Base-by-base conservation (phyloP, 2,329 filamentous ascomycete genomes). In the Colletotrichum camelliae region DNA sequence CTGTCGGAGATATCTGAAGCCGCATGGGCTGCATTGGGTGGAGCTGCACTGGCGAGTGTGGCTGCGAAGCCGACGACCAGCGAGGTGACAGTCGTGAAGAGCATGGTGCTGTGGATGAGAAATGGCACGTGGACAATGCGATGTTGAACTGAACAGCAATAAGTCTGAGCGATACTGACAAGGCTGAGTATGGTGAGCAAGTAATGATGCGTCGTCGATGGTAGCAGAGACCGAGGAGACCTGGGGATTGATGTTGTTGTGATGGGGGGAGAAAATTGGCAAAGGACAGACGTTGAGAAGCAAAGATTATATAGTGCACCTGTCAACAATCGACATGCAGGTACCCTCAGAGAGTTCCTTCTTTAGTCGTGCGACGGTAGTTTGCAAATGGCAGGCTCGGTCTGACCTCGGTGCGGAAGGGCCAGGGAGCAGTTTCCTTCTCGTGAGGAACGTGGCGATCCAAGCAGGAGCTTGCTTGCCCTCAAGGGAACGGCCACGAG, bases 11-110 rank as follows among this genome's bases (percentile, higher is more conserved):
- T 52, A 24, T 52, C 43, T 52, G 43, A 0, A 52, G n/a, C n/a
- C n/a, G n/a, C 3, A 21, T 52, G 43, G 0, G 43, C 43, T 48
- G n/a, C n/a, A 4, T 7, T 0, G 0, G 43, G 4, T 13, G 43
- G 43, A 52, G n/a, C 43, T 52, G 43, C 43, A 13, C 4, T 21
- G 43, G 43, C 43, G 43, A 52, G 43, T 21, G 43, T 52, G n/a
- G 43, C 43, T 0, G 43, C 43, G 43, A 52, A 52, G 43, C 43
- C 43, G n/a, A 52, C n/a, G 0, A 7, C n/a, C 43, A 52, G n/a
- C 43, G 0, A 52, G 43, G 43, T 52, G 6, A 0, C 43, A 52
- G 0, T 12, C 43, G 43, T 52, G 43, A 52, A 52, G n/a, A 52
- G 43, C 43, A 52, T 52, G 43, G 4, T 21, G 43, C 6, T 52